Evolutionary conservation across 768 basidiomycete genomes (phyloP).

Genomic region (Amanita pallidorosea): DNA sequence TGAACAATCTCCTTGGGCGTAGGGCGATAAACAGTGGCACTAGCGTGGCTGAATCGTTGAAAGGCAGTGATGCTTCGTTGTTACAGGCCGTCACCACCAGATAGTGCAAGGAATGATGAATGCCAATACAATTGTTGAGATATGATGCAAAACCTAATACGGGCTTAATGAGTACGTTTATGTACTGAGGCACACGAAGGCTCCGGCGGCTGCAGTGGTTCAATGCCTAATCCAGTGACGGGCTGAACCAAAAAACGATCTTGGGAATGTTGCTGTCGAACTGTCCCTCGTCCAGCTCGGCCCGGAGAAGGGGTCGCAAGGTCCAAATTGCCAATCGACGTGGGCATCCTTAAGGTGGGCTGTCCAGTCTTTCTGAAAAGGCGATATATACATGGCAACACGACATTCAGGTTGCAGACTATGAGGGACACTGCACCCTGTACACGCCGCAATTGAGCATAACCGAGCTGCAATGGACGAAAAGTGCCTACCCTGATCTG

Average conservation of each 20-base stretch:
- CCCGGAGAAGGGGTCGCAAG: neutral
- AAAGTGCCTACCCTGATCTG: conserved; percentile 12
- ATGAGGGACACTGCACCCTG: conserved; percentile 12
- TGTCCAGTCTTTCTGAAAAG: neutral
- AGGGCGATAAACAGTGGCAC: too few species aligned
- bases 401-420: conserved; percentile 15
- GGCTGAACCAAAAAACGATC: neutral
- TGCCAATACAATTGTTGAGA: too few species aligned
- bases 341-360: neutral
- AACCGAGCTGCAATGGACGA: neutral
- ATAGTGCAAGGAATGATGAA: too few species aligned
- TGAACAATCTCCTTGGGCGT: too few species aligned
- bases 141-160: too few species aligned
- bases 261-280: neutral
- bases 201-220: neutral
- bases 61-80: too few species aligned
- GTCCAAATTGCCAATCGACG: neutral
- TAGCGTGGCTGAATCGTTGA: too few species aligned
- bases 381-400: conserved; percentile 7
- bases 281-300: neutral
- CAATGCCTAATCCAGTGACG: neutral
- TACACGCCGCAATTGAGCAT: neutral
- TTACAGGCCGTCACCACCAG: too few species aligned
- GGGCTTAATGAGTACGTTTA: too few species aligned
- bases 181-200: too few species aligned